These are phyloP conservation scores for Aureobasidium pullulans DNA, from an alignment of 2,329 filamentous ascomycete genomes.

Conservation along the genomic window DNA sequence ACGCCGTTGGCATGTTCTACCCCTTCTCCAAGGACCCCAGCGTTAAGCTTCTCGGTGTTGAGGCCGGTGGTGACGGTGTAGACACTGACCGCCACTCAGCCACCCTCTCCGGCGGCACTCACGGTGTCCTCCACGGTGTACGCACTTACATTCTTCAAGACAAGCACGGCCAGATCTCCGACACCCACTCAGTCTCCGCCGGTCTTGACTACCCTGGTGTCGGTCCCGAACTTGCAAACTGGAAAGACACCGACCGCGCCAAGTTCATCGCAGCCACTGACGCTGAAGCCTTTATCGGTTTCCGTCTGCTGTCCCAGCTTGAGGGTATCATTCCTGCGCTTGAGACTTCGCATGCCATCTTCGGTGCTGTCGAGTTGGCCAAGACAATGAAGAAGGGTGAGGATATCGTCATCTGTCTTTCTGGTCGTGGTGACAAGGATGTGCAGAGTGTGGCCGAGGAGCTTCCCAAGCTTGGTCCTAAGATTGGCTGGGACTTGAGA, in stretches of 20 bases:
- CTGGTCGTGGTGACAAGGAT: constrained; percentile 93
- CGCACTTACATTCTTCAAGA: constrained; percentile 94
- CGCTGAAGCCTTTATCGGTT: constrained; percentile 79
- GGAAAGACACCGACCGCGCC: constrained; percentile 86
- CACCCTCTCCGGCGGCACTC: constrained; percentile 75
- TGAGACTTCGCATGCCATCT: constrained; percentile 89
- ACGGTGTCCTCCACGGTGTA: constrained; percentile 92
- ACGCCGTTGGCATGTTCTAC: constrained; percentile 97
- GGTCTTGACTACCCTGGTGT: constrained; percentile 97
- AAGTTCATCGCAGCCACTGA: constrained; percentile 89
- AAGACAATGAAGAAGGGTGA: constrained; percentile 86
- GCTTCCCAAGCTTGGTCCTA: constrained; percentile 76
- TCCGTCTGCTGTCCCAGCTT: constrained; percentile 73
- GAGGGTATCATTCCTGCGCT: constrained; percentile 97
- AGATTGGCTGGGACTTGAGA: constrained; percentile 68
- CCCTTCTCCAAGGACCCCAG: constrained; percentile 79
- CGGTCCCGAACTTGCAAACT: constrained; percentile 80
- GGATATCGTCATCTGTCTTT: constrained; percentile 89
- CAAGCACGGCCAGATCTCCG: constrained; percentile 82
- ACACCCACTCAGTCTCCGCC: constrained; percentile 94
- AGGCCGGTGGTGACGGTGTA: constrained; percentile 88
- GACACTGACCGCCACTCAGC: constrained; percentile 81
- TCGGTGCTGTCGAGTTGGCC: constrained; percentile 77
- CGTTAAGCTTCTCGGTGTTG: constrained; percentile 86
- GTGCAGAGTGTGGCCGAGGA: constrained; percentile 97